Evolutionary conservation across 495 filamentous ascomycete species (phyloP).

Genomic region (Sabuloglossum arenarium): DNA sequence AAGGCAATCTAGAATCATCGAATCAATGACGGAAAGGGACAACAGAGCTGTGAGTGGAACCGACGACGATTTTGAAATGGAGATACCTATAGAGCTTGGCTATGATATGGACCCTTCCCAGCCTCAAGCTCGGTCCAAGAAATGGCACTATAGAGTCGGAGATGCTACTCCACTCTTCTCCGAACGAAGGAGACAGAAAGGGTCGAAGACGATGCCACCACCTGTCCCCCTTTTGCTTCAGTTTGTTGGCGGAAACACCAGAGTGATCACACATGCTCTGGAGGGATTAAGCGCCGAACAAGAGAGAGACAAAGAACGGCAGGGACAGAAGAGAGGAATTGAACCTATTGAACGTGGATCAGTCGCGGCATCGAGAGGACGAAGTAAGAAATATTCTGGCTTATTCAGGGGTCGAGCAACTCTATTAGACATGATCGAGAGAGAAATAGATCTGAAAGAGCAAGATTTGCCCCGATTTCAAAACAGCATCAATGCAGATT

Average conservation of each 20-base stretch:
- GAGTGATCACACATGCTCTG: neutral
- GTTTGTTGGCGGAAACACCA: neutral
- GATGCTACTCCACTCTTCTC: neutral
- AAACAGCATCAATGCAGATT: neutral
- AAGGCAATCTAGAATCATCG: neutral
- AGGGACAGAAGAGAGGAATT: neutral
- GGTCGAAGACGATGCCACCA: neutral
- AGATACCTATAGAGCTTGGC: neutral
- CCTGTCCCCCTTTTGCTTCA: neutral
- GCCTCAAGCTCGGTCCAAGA: neutral
- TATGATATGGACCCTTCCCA: neutral
- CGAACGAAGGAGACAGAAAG: neutral
- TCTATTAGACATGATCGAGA: neutral
- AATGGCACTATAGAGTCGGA: constrained; percentile 1
- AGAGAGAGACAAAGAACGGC: neutral
- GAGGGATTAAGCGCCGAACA: neutral
- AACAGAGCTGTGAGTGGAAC: neutral
- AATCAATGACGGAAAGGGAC: neutral
- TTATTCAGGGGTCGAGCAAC: neutral
- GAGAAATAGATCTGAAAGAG: neutral
- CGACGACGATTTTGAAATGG: neutral
- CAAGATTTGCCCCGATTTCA: neutral
- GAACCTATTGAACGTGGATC: neutral
- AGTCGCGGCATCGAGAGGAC: neutral
- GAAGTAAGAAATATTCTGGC: neutral